Percentiles rank a stretch among this genome's conserved stretches.
phyloP scores from a whole-genome alignment of 768 basidiomycete genomes.

The Lactarius deliciosus region DNA sequence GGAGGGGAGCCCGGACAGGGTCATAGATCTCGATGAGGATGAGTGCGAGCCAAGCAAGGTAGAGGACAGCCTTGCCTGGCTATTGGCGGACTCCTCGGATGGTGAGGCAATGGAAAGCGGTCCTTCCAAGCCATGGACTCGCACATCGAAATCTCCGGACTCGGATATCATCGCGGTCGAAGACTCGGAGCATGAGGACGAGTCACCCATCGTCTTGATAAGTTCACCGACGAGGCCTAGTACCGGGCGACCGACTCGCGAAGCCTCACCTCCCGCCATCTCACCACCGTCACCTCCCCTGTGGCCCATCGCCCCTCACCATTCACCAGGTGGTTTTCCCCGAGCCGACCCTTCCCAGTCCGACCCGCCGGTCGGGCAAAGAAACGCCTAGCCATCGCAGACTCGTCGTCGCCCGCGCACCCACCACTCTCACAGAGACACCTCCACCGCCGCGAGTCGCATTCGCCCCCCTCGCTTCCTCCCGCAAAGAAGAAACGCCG shows the following conservation, averaged over 20 bases:
- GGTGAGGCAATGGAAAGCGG: slow-evolving; percentile 6
- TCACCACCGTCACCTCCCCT: slow-evolving; percentile 37
- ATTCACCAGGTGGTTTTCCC: slow-evolving; percentile 33
- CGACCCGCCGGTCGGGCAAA: slow-evolving; percentile 40
- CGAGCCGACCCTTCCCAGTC: slow-evolving; percentile 46
- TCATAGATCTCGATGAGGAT: neutral
- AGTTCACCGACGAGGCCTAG: slow-evolving; percentile 8
- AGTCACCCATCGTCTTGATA: slow-evolving; percentile 7
- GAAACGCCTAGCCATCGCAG: slow-evolving; percentile 31
- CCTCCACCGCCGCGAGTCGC: slow-evolving; percentile 28
- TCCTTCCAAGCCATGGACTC: neutral
- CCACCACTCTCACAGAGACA: slow-evolving; percentile 38
- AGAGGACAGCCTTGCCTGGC: slow-evolving; percentile 28
- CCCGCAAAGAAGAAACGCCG: slow-evolving; percentile 27
- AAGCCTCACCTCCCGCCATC: slow-evolving; percentile 39
- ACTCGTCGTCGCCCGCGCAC: slow-evolving; percentile 37
- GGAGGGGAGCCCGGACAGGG: neutral
- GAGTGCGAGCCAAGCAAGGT: neutral
- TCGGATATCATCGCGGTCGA: slow-evolving; percentile 24
- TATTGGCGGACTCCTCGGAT: slow-evolving; percentile 30
- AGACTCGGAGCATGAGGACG: slow-evolving; percentile 18
- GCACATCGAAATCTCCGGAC: neutral
- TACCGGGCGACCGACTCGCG: neutral
- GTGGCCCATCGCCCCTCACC: slow-evolving; percentile 26
- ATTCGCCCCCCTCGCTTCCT: slow-evolving; percentile 3